Evolutionary conservation across 768 basidiomycete species (phyloP).

Genomic region (Lactarius akahatsu): DNA sequence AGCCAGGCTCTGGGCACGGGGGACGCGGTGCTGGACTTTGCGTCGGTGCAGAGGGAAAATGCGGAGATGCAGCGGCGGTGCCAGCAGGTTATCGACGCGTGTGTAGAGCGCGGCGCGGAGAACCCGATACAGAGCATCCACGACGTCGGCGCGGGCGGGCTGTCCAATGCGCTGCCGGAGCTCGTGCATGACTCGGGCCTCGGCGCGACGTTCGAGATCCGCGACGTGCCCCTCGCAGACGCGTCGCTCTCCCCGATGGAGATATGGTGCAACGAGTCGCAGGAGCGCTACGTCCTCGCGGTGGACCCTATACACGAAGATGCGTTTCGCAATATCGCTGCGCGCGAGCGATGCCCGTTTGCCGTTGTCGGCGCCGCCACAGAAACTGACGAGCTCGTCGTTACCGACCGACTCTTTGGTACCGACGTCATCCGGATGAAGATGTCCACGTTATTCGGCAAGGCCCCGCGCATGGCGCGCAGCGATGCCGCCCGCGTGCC

Average conservation of each 20-base stretch:
- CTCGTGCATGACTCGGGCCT: constrained; percentile 94
- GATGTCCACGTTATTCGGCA: constrained; percentile 96
- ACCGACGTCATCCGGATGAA: constrained; percentile 81
- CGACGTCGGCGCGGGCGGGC: constrained; percentile 95
- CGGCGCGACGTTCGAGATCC: constrained; percentile 90
- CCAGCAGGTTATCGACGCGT: constrained; percentile 96
- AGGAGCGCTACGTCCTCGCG: constrained; percentile 96
- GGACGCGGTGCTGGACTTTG: constrained; percentile 93
- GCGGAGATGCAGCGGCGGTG: constrained; percentile 97
- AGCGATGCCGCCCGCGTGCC: constrained; percentile 52
- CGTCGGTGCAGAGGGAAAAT: constrained; percentile 96
- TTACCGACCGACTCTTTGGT: constrained; percentile 81
- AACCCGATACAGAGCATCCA: constrained; percentile 96
- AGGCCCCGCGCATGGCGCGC: constrained; percentile 88
- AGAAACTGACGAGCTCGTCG: constrained; percentile 74
- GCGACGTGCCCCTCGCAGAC: constrained; percentile 91
- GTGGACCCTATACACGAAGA: constrained; percentile 62
- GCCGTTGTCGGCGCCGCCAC: constrained; percentile 90
- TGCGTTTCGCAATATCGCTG: constrained; percentile 73
- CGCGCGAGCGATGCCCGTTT: constrained; percentile 91
- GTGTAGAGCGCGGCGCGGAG: constrained; percentile 54
- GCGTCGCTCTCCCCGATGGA: constrained; percentile 98
- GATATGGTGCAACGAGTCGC: constrained; percentile 99
- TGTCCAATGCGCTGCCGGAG: constrained; percentile 96
- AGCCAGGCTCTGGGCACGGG: constrained; percentile 90